phyloP scores from a whole-genome alignment of 2,329 filamentous ascomycete species.

The Tolypocladium amazonense region DNA sequence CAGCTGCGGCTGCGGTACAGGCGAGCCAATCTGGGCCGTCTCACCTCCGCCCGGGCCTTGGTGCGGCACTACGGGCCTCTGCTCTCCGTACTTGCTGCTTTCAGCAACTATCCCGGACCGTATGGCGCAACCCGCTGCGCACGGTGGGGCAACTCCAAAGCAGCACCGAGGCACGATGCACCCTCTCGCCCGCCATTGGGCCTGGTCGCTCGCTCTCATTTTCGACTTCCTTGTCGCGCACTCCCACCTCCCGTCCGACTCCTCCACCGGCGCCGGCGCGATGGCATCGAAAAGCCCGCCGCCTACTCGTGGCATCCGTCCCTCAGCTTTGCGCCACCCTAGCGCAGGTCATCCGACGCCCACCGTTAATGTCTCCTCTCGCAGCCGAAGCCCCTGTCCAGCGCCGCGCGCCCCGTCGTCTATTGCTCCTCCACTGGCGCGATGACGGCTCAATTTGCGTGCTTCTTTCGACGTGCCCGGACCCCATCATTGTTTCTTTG shows the following conservation, averaged over 20 bases:
- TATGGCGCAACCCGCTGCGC: neutral
- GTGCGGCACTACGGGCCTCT: neutral
- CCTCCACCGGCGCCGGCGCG: neutral
- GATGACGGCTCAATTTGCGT: neutral
- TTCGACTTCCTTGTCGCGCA: neutral
- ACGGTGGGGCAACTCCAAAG: neutral
- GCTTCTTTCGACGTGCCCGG: neutral
- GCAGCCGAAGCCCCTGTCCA: neutral
- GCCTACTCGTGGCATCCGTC: neutral
- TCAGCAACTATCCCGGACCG: neutral
- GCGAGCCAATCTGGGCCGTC: neutral
- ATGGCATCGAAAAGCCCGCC: neutral
- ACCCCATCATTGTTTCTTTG: neutral
- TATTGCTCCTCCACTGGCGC: neutral
- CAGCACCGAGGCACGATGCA: neutral
- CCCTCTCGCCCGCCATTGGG: neutral
- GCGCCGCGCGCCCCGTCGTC: neutral
- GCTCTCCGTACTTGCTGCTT: neutral
- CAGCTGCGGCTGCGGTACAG: neutral
- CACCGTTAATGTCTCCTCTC: neutral
- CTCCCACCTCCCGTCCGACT: neutral
- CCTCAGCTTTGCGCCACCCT: conserved; percentile 1
- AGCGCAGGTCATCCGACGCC: neutral
- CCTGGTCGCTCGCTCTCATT: neutral
- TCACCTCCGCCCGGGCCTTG: neutral